These are phyloP conservation scores for Mycena sp. DNA, from an alignment of 1,284 basidiomycete species.

Conservation along the genomic window DNA sequence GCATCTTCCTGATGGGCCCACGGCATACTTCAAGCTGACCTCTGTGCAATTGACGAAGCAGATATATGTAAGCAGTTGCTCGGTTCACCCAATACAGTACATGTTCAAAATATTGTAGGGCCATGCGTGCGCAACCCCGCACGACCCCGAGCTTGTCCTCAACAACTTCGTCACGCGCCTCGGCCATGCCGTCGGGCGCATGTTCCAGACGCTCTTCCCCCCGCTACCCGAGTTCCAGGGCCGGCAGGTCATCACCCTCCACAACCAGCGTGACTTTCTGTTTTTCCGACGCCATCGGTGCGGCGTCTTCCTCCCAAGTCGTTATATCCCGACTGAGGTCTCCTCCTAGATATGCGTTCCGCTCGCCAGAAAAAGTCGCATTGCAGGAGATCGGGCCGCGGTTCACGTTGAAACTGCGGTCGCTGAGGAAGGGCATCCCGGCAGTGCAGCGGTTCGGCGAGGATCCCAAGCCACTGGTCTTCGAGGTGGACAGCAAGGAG, in stretches of 20 bases:
- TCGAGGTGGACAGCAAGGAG: constrained; percentile 62
- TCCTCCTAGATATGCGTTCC: constrained; percentile 86
- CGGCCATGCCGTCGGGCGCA: constrained; percentile 91
- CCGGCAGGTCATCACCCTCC: constrained; percentile 95
- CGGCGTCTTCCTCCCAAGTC: constrained; percentile 15
- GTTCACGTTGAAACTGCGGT: constrained; percentile 94
- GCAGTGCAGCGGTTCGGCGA: constrained; percentile 77
- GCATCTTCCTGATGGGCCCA: constrained; percentile 92
- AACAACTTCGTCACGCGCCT: constrained; percentile 96
- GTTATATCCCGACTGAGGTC: background rate
- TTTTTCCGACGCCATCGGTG: constrained; percentile 96
- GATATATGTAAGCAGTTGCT: constrained; percentile 74
- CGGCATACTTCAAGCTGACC: constrained; percentile 95
- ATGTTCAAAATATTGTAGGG: constrained; percentile 58
- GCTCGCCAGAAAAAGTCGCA: constrained; percentile 89
- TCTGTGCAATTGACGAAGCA: constrained; percentile 88
- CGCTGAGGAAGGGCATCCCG: constrained; percentile 90
- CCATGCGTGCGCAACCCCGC: constrained; percentile 92
- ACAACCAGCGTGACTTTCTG: constrained; percentile 98
- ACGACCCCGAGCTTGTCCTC: constrained; percentile 95
- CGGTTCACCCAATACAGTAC: background rate
- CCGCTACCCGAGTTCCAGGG: constrained; percentile 96
- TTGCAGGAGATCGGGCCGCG: constrained; percentile 98
- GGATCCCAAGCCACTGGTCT: constrained; percentile 63
- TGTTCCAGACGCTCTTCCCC: constrained; percentile 97